These are phyloP conservation scores for Lachnellula cervina DNA, from an alignment of 2,329 filamentous ascomycete species.

Conservation along the genomic window DNA sequence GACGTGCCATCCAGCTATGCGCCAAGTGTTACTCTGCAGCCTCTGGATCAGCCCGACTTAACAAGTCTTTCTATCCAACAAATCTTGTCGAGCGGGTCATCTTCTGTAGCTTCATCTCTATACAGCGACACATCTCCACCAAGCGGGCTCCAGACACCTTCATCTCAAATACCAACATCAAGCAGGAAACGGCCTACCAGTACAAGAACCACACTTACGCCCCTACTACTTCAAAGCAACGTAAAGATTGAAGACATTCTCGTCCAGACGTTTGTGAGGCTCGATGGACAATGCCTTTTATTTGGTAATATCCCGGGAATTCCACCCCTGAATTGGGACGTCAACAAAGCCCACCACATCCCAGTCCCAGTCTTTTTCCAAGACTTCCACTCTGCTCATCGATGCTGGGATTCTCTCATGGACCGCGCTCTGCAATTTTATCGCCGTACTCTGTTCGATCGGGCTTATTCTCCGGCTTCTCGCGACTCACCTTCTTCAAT, in stretches of 20 bases:
- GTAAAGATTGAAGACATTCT: slow-evolving; percentile 26
- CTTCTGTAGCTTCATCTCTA: slow-evolving; percentile 3
- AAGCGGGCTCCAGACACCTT: slow-evolving; percentile 2
- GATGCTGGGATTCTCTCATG: slow-evolving; percentile 30
- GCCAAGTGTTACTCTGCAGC: not conserved
- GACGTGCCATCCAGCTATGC: slow-evolving; percentile 6
- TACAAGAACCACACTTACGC: slow-evolving; percentile 16
- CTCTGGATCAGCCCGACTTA: not conserved
- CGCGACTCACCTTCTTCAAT: slow-evolving; percentile 16
- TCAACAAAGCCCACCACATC: slow-evolving; percentile 23
- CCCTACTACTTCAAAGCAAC: slow-evolving; percentile 23
- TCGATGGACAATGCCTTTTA: slow-evolving; percentile 26
- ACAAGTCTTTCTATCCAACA: not conserved
- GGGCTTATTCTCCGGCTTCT: slow-evolving; percentile 14
- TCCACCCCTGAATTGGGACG: slow-evolving; percentile 27
- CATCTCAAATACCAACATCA: slow-evolving; percentile 10
- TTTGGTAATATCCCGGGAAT: slow-evolving; percentile 25
- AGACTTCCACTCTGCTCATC: slow-evolving; percentile 22
- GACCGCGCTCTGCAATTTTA: slow-evolving; percentile 27
- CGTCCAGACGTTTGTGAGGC: slow-evolving; percentile 26
- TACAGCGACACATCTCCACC: slow-evolving; percentile 3
- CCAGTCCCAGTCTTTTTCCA: slow-evolving; percentile 24
- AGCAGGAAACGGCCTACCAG: slow-evolving; percentile 17
- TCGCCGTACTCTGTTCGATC: slow-evolving; percentile 23
- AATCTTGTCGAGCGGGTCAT: not conserved